phyloP scores from a whole-genome alignment of 225 moss, liverwort and hornwort genomes.

The Thuidium tamariscinum region DNA sequence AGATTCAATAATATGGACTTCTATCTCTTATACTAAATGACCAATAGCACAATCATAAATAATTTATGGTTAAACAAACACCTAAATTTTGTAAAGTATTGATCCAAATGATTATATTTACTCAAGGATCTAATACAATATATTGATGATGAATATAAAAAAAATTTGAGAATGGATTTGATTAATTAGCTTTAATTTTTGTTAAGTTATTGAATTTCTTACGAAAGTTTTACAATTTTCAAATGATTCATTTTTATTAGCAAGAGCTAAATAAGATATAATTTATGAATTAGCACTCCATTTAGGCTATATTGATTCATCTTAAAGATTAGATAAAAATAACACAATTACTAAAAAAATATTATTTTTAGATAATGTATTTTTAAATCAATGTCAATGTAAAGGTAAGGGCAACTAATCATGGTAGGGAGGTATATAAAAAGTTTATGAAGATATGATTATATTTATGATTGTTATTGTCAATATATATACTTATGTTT shows the following conservation, averaged over 20 bases:
- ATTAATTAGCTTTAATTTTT: background rate
- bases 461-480: background rate
- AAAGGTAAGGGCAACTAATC: background rate
- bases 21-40: background rate
- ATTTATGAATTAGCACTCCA: background rate
- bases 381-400: background rate
- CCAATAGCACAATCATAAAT: background rate
- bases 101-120: background rate
- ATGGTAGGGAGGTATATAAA: fast-evolving
- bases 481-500: background rate
- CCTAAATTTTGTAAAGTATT: background rate
- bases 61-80: background rate
- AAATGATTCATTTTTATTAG: background rate
- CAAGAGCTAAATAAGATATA: background rate
- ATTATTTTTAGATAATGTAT: background rate
- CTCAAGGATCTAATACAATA: too few species aligned
- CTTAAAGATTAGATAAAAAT: background rate
- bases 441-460: too few species aligned
- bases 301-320: background rate
- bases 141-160: background rate
- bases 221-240: background rate
- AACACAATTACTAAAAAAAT: background rate
- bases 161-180: background rate
- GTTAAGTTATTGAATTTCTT: background rate
- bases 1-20: background rate